These are phyloP conservation scores for Skeletonema tropicum DNA, from an alignment of 108 stramenopile species.

Conservation along the genomic window DNA sequence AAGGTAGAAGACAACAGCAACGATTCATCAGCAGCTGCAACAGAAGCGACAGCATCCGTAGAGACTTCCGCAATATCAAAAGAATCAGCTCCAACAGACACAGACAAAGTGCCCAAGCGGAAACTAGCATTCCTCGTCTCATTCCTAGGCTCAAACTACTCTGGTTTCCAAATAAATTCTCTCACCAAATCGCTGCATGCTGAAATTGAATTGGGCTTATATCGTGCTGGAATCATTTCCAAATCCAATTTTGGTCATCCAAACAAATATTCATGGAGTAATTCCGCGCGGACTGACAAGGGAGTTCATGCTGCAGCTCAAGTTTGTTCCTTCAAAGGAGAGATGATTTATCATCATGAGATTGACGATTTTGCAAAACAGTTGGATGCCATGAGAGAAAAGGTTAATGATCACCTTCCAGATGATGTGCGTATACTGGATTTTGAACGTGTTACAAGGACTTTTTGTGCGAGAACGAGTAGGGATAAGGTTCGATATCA, in stretches of 20 bases:
- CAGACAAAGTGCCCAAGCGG: conserved; percentile 30
- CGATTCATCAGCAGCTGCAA: neutral
- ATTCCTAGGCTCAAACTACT: conserved; percentile 77
- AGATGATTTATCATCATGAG: conserved; percentile 53
- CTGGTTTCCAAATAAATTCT: conserved; percentile 91
- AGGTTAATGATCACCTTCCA: conserved; percentile 85
- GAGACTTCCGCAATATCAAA: neutral
- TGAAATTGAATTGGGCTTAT: conserved; percentile 90
- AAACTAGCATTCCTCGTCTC: conserved; percentile 81
- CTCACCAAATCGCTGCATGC: conserved; percentile 86
- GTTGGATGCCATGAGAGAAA: conserved; percentile 60
- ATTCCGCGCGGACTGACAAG: conserved; percentile 97
- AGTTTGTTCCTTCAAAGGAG: conserved; percentile 85
- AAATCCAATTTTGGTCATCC: conserved; percentile 86
- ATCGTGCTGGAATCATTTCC: conserved; percentile 67
- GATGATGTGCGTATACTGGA: conserved; percentile 85
- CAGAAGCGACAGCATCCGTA: neutral
- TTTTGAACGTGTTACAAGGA: conserved; percentile 77
- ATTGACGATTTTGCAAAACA: conserved; percentile 33
- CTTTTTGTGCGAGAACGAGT: conserved; percentile 91
- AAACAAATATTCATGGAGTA: conserved; percentile 93
- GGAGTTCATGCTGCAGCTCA: conserved; percentile 94
- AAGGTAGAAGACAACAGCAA: neutral
- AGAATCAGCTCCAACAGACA: neutral
- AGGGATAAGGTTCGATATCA: conserved; percentile 93